Evolutionary conservation across 371 early-diverging fungal species (phyloP), one percentile per base, ranked within the genome.

Genomic region (Neoconidiobolus thromboides): DNA sequence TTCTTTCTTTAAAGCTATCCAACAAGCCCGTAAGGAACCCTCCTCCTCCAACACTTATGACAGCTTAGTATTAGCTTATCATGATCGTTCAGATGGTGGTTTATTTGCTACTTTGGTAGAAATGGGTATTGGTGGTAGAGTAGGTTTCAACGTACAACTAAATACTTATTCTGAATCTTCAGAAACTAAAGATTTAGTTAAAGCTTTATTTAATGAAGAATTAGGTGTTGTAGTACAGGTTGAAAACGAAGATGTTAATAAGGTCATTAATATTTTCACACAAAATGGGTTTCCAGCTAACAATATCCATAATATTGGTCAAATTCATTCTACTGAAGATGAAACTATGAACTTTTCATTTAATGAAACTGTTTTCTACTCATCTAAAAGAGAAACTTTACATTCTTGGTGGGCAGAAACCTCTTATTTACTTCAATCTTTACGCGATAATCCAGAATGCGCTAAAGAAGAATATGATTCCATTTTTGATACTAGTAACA

Each of bases 1-100:
- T 65, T 70, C 77, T 41, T 91, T 93, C 73, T 92, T 92, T 77
- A 72, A 78, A 43, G 78, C 73, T 2, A 71, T 96, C 68, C 83
- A 86, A 66, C 61, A 67, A 6, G 73, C 69, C 15, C 77, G 78
- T 59, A 26, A 48, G 49, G 14, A 12, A 6, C 60, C 60, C 14
- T 59, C 60, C 50, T 9, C 46, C 26, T 62, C 65, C 5, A 60
- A 63, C 10, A 64, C 65, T 12, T 64, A 71, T 51, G 66, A 72
- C 1, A 73, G 71, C 47, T 65, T 79, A 54, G 70, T 96, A 2
- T 75, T 91, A 53, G 94, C 97, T 26, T 96, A 95, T 71, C 97
- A 96, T 69, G 96, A 96, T 68, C 83, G 94, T 26, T 92, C 93
- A 2, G 97, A 95, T 72, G 97, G 97, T 67, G 97, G 97, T 61